Percentiles rank a stretch among this genome's conserved stretches.
phyloP scores from a whole-genome alignment of 768 basidiomycete genomes.

The Rhodotorula paludigena region DNA sequence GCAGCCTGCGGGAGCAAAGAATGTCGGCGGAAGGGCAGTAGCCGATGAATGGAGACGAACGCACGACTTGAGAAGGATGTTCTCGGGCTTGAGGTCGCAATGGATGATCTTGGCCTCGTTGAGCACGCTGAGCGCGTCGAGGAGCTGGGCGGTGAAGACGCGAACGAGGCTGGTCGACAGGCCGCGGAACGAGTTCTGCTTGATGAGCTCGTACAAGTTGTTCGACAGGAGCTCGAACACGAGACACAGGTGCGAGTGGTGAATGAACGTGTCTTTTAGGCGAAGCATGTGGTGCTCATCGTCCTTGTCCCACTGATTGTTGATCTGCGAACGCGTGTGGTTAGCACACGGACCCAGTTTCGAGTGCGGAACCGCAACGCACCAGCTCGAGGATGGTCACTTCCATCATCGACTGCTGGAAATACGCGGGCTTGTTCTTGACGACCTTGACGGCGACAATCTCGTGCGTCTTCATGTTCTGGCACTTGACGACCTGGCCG shows the following conservation, averaged over 20 bases:
- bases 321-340: constrained; percentile 59
- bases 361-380: constrained; percentile 44
- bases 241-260: constrained; percentile 90
- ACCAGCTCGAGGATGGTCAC: constrained; percentile 95
- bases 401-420: constrained; percentile 99
- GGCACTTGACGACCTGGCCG: constrained; percentile 98
- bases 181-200: constrained; percentile 99
- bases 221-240: constrained; percentile 96
- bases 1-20: constrained; percentile 58
- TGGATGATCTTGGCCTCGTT: constrained; percentile 96
- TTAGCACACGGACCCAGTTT: background rate
- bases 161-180: constrained; percentile 94
- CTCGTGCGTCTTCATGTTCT: constrained; percentile 98
- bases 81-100: constrained; percentile 98
- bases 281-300: constrained; percentile 97
- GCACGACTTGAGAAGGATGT: constrained; percentile 92
- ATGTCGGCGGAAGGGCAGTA: background rate
- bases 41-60: constrained; percentile 38
- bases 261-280: constrained; percentile 91
- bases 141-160: constrained; percentile 91
- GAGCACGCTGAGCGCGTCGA: constrained; percentile 84
- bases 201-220: constrained; percentile 98
- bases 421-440: constrained; percentile 99
- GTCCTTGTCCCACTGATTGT: constrained; percentile 84
- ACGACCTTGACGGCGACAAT: constrained; percentile 99